Base-by-base conservation (phyloP, 805 yeast genomes). In the Teunomyces cretensis region DNA sequence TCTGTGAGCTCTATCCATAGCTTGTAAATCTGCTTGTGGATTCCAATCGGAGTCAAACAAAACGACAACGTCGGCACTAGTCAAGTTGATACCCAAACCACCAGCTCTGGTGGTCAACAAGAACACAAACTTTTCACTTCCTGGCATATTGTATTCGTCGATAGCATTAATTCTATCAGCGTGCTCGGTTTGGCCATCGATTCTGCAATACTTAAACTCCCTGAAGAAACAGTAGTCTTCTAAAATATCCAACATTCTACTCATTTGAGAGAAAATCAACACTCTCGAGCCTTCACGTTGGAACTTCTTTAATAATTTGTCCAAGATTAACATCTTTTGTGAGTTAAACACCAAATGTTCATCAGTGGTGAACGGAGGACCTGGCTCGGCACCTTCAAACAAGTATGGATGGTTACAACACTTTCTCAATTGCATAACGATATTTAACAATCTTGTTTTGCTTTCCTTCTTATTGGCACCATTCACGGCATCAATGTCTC, bases 1-100 rank as follows among this genome's bases (percentile, higher is more conserved):
- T 74, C 95, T 78, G 64, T 86, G 95, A 0, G 94, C 94, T 70
- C 95, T 77, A 61, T 86, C 95, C 94, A 86, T 86, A 1, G 92
- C 92, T 64, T 86, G 95, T 52, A 86, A 75, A 73, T 86, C 95
- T 3, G 92, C 94, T 59, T 86, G 95, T 1, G 95, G 95, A 54
- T 86, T 86, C 95, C 95, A 86, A 62, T 86, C 95, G 2, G 90
- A 83, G 65, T 86, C 95, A 59, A 73, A 86, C 37, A 86, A 64
- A 2, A 86, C 78, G 39, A 86, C 95, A 50, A 83, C 73, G 62
- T 86, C 91, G 1, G 94, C 94, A n/a, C 83, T 70, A 3, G 94
- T 86, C 57, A 86, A 74, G 59, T 86, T 86, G 56, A 86, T 86
- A 65, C 95, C 95, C 61, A 89, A 74, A 9, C 96, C 96, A 65